Evolutionary conservation across 1,139 yeast genomes (phyloP), one percentile per base, ranked within the genome.

Genomic region (Meyerozyma sp.): DNA sequence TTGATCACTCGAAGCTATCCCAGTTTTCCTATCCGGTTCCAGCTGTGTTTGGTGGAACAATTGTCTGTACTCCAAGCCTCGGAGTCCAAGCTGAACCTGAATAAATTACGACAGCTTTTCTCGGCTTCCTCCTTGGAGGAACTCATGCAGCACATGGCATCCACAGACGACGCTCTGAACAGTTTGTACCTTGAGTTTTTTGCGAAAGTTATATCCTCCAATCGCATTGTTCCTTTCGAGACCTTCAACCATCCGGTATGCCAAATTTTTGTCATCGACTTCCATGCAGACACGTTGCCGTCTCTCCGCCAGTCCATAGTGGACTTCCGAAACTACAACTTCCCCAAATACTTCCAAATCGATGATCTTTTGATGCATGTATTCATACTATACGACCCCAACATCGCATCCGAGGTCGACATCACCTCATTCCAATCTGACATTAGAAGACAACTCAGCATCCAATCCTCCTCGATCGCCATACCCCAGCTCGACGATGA

Each of bases 211-310:
- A 69, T 86, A 21, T 73, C 91, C 0, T 73, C 85, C 11, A 75
- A 79, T 32, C 75, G 75, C 21, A 68, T 87, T 5, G 81, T 89
- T 2, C 84, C 95, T 1, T 90, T 88, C 59, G 98, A 93, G 59
- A 83, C 93, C 3, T 84, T 91, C 59, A 84, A 88, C 53, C 98
- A 93, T 59, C 98, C 98, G 0, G 78, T 90, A 1, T 77, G 90
- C 1, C 88, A 91, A 42, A 63, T 91, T 14, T 73, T 90, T 43
- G 84, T 85, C 5, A 70, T 91, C 3, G 74, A 84, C 45, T 63
- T 48, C 41, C 66, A 66, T 10, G 49, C 55, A 10, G 82, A 81
- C 48, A 68, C 83, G 1, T 55, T 81, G 3, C 82, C 77, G 11
- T 59, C 68, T 5, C 60, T 82, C 14, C 50, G 54, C 20, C 41